These are phyloP conservation scores for Penicillium sp. DNA, from an alignment of 2,329 filamentous ascomycete species.

Conservation along the genomic window DNA sequence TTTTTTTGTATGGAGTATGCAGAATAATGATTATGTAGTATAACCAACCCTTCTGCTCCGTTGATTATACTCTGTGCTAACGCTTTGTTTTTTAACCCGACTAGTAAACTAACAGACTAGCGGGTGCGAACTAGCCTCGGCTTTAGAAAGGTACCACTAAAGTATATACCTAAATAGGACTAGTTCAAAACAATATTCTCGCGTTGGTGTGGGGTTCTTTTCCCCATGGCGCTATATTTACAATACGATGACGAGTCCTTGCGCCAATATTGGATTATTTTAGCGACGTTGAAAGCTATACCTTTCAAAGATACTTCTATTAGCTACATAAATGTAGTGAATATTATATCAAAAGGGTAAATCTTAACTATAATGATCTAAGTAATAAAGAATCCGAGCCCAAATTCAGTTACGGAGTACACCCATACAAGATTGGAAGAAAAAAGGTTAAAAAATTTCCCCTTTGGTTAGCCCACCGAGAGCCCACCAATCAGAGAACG, in stretches of 20 bases:
- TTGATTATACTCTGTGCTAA: not conserved
- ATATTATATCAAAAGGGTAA: no score
- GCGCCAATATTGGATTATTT: not conserved
- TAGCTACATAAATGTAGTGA: not conserved
- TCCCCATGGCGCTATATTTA: conserved; percentile 1
- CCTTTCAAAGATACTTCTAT: not conserved
- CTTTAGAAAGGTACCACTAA: not conserved
- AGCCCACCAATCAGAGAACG: not conserved
- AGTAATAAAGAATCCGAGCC: not conserved
- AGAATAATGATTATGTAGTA: no score
- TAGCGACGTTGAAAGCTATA: not conserved
- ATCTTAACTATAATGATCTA: no score
- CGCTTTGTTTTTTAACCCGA: no score
- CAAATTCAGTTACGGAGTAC: not conserved
- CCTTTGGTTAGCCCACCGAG: not conserved
- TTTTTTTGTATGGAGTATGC: no score
- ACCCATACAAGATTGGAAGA: not conserved
- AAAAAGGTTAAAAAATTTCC: conserved; percentile 1
- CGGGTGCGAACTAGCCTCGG: not conserved
- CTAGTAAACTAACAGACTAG: not conserved
- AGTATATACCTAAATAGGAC: not conserved
- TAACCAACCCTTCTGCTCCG: not conserved
- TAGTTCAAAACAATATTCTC: not conserved
- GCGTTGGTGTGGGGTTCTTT: conserved; percentile 5
- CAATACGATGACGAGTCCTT: conserved; percentile 9